Conservation (phyloP, 768 basidiomycete species). For the Lactarius hengduanensis region DNA sequence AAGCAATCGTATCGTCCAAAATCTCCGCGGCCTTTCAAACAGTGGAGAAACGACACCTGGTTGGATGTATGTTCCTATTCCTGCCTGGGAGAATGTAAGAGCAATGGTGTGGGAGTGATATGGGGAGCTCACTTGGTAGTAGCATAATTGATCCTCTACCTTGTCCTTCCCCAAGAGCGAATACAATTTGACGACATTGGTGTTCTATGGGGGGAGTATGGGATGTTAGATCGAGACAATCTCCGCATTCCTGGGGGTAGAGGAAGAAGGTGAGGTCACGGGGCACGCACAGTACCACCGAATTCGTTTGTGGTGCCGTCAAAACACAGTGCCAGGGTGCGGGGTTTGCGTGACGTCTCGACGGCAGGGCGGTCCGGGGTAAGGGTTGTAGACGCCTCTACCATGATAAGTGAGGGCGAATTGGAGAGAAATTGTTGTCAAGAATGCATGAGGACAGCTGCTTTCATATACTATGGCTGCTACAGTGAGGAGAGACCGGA, state of each 20-base stretch:
- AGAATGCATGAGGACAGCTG: too few relatives aligned
- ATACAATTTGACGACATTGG: conserved; percentile 43
- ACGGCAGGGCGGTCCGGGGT: too few relatives aligned
- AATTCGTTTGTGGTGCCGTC: conserved; percentile 27
- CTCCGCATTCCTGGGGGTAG: too few relatives aligned
- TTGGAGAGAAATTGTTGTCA: too few relatives aligned
- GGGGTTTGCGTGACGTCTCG: conserved; percentile 29
- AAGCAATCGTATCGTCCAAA: conserved; percentile 68
- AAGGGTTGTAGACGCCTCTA: background rate
- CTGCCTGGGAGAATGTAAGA: conserved; percentile 37
- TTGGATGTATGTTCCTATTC: conserved; percentile 50
- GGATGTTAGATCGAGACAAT: background rate
- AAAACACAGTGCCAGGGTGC: conserved; percentile 27
- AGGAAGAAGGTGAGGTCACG: too few relatives aligned
- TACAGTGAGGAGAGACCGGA: background rate
- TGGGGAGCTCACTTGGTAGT: conserved; percentile 59
- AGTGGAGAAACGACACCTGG: conserved; percentile 67
- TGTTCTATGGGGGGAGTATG: conserved; percentile 37
- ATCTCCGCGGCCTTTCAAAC: conserved; percentile 56
- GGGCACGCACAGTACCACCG: background rate
- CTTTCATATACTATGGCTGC: background rate
- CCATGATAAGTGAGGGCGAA: background rate
- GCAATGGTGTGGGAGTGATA: background rate
- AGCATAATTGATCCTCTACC: conserved; percentile 41
- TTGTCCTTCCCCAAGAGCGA: conserved; percentile 40